These are phyloP conservation scores for Exsudoporus frostii DNA, from an alignment of 768 basidiomycete genomes.

Conservation along the genomic window DNA sequence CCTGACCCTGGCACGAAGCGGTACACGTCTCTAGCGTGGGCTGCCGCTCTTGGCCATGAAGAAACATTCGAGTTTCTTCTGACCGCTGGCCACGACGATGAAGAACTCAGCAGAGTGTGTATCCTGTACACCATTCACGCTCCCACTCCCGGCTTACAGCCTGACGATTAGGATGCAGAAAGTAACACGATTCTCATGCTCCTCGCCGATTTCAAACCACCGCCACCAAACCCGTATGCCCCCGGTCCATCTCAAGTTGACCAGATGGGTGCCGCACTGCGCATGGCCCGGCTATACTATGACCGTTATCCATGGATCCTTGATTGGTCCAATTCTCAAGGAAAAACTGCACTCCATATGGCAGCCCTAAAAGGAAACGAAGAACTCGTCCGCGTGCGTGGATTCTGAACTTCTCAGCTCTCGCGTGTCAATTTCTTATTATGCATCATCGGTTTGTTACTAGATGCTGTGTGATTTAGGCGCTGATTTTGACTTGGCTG, in stretches of 20 bases:
- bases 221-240: constrained; percentile 43
- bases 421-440: constrained; percentile 16
- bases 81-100: constrained; percentile 85
- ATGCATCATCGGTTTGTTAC: constrained; percentile 3
- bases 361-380: constrained; percentile 88
- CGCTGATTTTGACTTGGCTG: constrained; percentile 86
- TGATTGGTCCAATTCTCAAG: constrained; percentile 90
- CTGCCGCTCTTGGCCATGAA: constrained; percentile 82
- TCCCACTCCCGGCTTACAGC: constrained; percentile 16
- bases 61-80: constrained; percentile 93
- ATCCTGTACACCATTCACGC: constrained; percentile 2
- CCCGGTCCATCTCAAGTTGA: constrained; percentile 52
- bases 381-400: constrained; percentile 76
- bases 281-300: constrained; percentile 85
- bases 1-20: constrained; percentile 73
- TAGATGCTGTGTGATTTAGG: constrained; percentile 91
- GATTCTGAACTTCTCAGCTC: constrained; percentile 8
- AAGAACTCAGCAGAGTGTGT: constrained; percentile 84
- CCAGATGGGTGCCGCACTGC: constrained; percentile 66
- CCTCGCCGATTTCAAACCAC: constrained; percentile 77
- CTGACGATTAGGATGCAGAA: constrained; percentile 68
- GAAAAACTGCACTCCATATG: constrained; percentile 87
- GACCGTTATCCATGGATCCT: constrained; percentile 84
- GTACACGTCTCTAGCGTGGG: constrained; percentile 89
- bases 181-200: constrained; percentile 92